These are phyloP conservation scores for Moesziomyces sp. DNA, from an alignment of 1,284 basidiomycete species.

Conservation along the genomic window DNA sequence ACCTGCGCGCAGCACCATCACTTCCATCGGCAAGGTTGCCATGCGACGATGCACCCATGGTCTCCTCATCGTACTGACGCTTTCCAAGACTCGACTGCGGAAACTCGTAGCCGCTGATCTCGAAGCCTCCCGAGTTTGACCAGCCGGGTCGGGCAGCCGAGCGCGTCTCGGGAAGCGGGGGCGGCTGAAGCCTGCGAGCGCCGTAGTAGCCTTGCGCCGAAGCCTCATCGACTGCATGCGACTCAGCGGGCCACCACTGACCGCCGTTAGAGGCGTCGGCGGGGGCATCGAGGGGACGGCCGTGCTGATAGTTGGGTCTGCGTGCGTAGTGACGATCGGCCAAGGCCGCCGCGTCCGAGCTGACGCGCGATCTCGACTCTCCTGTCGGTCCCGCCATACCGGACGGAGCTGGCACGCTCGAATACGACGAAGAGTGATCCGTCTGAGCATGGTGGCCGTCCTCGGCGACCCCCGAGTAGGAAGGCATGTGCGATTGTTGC, in stretches of 20 bases:
- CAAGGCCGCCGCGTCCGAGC: constrained; percentile 10
- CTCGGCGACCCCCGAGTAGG: constrained; percentile 7
- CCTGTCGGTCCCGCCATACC: constrained; percentile 26
- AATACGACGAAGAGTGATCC: constrained; percentile 22
- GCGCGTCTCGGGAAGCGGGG: constrained; percentile 44
- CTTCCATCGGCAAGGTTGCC: constrained; percentile 9
- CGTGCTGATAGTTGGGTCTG: constrained; percentile 24
- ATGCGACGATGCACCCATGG: constrained; percentile 5
- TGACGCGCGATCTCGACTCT: constrained; percentile 25
- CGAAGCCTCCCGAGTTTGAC: constrained; percentile 36
- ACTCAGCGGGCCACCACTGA: constrained; percentile 30
- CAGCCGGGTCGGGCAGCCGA: constrained; percentile 21
- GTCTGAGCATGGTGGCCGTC: constrained; percentile 11
- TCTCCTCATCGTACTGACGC: constrained; percentile 43
- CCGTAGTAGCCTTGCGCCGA: constrained; percentile 22
- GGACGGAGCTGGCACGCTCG: constrained; percentile 29
- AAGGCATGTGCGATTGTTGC: constrained; percentile 1
- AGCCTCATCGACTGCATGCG: constrained; percentile 17
- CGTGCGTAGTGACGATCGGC: constrained; percentile 31
- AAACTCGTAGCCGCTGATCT: constrained; percentile 43
- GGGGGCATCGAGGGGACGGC: constrained; percentile 13
- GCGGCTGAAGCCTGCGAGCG: constrained; percentile 33
- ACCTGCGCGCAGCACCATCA: constrained; percentile 30
- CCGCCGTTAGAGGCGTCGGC: constrained; percentile 19
- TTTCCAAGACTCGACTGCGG: constrained; percentile 40